Percentiles rank a stretch among this genome's conserved stretches.
Conservation (phyloP, 768 basidiomycete species). For the Leucosporidium scottii region DNA sequence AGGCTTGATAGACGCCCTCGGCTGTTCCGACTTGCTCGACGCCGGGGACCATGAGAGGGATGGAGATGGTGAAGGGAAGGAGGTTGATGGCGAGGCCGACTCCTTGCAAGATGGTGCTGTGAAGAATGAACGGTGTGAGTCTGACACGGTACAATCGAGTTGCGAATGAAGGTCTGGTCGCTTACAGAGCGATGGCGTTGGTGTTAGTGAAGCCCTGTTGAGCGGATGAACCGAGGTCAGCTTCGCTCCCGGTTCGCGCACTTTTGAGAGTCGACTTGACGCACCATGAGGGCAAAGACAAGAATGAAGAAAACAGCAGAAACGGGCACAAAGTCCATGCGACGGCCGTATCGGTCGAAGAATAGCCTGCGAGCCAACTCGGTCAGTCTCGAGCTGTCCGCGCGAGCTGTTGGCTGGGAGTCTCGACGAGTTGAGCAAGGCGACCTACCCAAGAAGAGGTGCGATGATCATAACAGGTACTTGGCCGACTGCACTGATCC, state of each 20-base stretch:
- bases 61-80: constrained; percentile 13
- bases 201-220: neutral
- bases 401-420: too few relatives aligned
- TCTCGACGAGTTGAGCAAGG: too few relatives aligned
- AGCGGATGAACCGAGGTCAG: too few relatives aligned
- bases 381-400: too few relatives aligned
- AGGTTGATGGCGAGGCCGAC: constrained; percentile 22
- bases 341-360: constrained; percentile 13
- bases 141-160: too few relatives aligned
- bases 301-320: constrained; percentile 8
- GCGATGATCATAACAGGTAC: too few relatives aligned
- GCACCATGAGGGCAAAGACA: constrained; percentile 9
- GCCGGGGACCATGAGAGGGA: constrained; percentile 6
- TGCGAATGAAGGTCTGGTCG: neutral
- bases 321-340: constrained; percentile 12
- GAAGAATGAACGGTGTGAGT: neutral
- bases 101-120: constrained; percentile 6
- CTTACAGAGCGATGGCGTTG: constrained; percentile 5
- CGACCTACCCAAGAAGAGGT: too few relatives aligned
- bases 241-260: too few relatives aligned
- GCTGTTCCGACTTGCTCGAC: too few relatives aligned
- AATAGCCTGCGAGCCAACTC: neutral
- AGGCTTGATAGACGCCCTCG: neutral
- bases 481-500: constrained; percentile 13
- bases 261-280: neutral